A percentile compares a stretch with the other conserved stretches of the same genome.
These are phyloP conservation scores for Leccinum uliginosum DNA, from an alignment of 768 basidiomycete genomes.

Conservation along the genomic window DNA sequence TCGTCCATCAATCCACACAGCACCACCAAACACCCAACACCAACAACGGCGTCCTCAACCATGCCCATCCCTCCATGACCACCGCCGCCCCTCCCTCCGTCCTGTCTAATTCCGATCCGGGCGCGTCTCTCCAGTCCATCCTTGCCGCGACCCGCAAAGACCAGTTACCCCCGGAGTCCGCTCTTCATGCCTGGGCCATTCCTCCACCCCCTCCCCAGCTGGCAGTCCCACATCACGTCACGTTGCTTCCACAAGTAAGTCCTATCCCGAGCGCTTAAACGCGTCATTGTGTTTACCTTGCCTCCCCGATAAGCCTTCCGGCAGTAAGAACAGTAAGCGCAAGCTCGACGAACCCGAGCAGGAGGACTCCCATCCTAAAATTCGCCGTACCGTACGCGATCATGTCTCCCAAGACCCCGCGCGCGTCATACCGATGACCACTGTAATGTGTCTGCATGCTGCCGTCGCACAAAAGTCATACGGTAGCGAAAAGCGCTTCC, in stretches of 20 bases:
- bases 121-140: conserved; percentile 39
- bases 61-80: conserved; percentile 29
- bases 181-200: conserved; percentile 38
- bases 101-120: conserved; percentile 35
- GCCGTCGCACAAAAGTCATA: conserved; percentile 96
- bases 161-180: conserved; percentile 24
- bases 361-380: conserved; percentile 67
- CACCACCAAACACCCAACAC: conserved; percentile 26
- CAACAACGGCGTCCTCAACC: conserved; percentile 26
- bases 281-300: conserved; percentile 23
- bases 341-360: conserved; percentile 64
- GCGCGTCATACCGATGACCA: conserved; percentile 84
- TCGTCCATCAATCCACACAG: conserved; percentile 31
- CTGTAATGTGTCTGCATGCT: conserved; percentile 85
- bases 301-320: conserved; percentile 23
- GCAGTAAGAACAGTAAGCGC: conserved; percentile 57
- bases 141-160: conserved; percentile 33
- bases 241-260: conserved; percentile 39
- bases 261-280: conserved; percentile 24
- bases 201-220: conserved; percentile 29
- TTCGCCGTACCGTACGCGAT: conserved; percentile 79
- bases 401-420: conserved; percentile 73
- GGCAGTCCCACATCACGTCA: conserved; percentile 24
- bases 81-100: conserved; percentile 29
- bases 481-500: conserved; percentile 90